Evolutionary conservation across 306 rosid species (phyloP).

Genomic region (Crotalaria pallida): DNA sequence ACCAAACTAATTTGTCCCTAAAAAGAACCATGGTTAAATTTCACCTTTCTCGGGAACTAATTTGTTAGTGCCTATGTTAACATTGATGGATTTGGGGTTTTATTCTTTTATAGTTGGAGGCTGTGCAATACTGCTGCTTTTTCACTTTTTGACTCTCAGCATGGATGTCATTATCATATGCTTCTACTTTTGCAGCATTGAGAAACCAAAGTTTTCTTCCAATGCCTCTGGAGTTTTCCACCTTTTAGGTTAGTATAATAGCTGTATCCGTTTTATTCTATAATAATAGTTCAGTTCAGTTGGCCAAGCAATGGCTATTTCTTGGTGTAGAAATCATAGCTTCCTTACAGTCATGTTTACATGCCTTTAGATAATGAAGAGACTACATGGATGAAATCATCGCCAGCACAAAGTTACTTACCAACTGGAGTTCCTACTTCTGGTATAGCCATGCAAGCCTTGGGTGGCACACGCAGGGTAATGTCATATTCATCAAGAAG

Average conservation of each 20-base stretch:
- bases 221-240: constrained; percentile 67
- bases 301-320: neutral
- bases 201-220: constrained; percentile 44
- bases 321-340: neutral
- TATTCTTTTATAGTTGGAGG: neutral
- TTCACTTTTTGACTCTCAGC: constrained; percentile 9
- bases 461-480: constrained; percentile 48
- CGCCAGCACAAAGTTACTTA: constrained; percentile 38
- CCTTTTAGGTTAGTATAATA: constrained; percentile 63
- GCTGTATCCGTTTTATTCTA: neutral
- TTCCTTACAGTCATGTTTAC: constrained; percentile 22
- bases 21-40: no score
- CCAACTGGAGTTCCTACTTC: constrained; percentile 53
- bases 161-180: neutral
- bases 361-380: constrained; percentile 58
- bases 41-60: no score
- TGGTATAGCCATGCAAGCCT: constrained; percentile 35
- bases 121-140: neutral
- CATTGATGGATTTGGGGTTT: no score
- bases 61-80: no score
- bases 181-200: constrained; percentile 40
- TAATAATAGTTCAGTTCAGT: constrained; percentile 7
- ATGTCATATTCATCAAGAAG: constrained; percentile 16
- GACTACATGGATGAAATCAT: constrained; percentile 40
- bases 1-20: no score